Evolutionary conservation across 2,329 filamentous ascomycete species (phyloP).

Genomic region (Zymoseptoria crescenta): DNA sequence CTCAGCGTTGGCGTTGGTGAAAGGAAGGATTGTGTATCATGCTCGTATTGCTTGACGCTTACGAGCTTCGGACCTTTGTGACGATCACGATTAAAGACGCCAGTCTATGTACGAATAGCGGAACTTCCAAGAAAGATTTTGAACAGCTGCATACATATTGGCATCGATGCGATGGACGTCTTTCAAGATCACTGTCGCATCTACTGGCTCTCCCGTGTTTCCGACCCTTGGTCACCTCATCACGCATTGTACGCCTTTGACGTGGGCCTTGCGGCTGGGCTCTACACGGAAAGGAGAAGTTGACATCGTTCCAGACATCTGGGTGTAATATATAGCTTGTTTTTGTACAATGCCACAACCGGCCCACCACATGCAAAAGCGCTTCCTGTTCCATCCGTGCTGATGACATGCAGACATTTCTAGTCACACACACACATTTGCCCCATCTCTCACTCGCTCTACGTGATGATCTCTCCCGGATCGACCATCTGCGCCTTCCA

Average conservation of each 20-base stretch:
- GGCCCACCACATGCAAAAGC: background rate
- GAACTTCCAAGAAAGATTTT: background rate
- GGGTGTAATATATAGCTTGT: background rate
- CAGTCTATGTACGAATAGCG: background rate
- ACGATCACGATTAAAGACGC: background rate
- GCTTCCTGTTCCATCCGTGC: background rate
- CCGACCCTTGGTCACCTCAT: too few relatives aligned
- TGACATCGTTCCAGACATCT: background rate
- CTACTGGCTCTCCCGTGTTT: too few relatives aligned
- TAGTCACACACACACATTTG: conserved; percentile 3
- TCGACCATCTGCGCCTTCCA: conserved; percentile 53
- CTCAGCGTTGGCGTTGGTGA: background rate
- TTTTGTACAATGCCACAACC: background rate
- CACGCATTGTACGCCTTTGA: too few relatives aligned
- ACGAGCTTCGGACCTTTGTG: background rate
- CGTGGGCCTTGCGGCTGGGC: background rate
- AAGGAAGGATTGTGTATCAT: background rate
- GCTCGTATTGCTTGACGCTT: background rate
- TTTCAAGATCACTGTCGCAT: background rate
- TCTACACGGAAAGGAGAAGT: background rate
- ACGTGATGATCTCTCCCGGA: conserved; percentile 47
- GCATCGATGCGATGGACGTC: background rate
- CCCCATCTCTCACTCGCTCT: background rate
- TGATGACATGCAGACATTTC: conserved; percentile 3
- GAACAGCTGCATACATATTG: background rate